phyloP scores from a whole-genome alignment of 2,329 filamentous ascomycete genomes.

The Fusarium torulosum region DNA sequence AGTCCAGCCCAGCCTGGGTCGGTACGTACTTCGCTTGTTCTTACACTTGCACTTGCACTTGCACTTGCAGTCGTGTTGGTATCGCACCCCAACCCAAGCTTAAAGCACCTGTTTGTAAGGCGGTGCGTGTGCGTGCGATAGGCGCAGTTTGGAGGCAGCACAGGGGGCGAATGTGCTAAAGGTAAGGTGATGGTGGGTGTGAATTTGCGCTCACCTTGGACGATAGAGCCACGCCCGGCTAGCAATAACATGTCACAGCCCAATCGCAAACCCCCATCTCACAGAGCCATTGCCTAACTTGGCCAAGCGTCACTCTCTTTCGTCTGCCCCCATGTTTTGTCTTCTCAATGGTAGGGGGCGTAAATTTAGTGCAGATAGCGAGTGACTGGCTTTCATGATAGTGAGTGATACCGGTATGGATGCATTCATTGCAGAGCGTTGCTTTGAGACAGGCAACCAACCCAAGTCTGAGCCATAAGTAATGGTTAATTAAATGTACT shows the following conservation, averaged over 20 bases:
- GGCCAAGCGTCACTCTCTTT: not conserved
- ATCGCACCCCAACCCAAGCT: not conserved
- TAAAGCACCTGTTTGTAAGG: not conserved
- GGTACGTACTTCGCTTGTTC: not conserved
- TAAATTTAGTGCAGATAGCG: not conserved
- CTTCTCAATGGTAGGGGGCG: not conserved
- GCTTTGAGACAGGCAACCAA: constrained; percentile 19
- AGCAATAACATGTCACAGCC: constrained; percentile 5
- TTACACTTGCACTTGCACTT: not conserved
- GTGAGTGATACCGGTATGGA: constrained; percentile 9
- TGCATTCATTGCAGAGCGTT: constrained; percentile 7
- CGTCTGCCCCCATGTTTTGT: constrained; percentile 6
- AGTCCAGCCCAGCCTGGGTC: constrained; percentile 19
- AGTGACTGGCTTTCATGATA: not conserved
- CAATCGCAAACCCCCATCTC: constrained; percentile 5
- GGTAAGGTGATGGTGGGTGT: constrained; percentile 10
- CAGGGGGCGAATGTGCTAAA: not conserved
- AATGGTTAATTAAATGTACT: too few species aligned
- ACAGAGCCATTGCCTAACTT: not conserved
- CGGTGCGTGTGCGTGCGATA: not conserved
- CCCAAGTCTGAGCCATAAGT: not conserved
- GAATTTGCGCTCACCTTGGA: not conserved
- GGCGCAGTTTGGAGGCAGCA: not conserved
- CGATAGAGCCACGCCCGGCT: constrained; percentile 8
- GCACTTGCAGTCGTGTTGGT: not conserved